A percentile compares a stretch with the other conserved stretches of the same genome.
phyloP scores from a whole-genome alignment of 345 rosid species.

The Eucalyptus brandiana region DNA sequence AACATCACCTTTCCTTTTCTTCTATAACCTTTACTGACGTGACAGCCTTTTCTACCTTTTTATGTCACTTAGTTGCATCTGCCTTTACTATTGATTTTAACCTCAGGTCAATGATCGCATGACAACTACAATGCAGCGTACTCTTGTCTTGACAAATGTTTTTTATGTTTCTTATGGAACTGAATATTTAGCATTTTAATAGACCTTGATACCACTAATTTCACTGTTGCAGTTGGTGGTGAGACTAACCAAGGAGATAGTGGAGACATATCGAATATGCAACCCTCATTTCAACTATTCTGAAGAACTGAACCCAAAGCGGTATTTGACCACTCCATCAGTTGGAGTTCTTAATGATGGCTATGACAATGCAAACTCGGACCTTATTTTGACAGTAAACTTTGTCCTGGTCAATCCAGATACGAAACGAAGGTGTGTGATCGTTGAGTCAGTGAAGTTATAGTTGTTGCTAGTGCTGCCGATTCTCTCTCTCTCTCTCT shows the following conservation, averaged over 20 bases:
- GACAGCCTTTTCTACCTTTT: neutral
- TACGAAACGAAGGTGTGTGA: constrained; percentile 70
- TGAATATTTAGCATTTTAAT: neutral
- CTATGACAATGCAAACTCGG: constrained; percentile 87
- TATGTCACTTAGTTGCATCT: neutral
- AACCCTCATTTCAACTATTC: constrained; percentile 84
- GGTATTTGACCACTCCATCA: constrained; percentile 93
- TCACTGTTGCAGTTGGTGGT: constrained; percentile 62
- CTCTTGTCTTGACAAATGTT: neutral
- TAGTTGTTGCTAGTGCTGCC: neutral
- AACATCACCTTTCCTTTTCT: neutral
- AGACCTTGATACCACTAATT: neutral
- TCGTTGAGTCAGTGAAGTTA: neutral
- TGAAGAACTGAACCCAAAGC: constrained; percentile 90
- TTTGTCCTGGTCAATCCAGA: constrained; percentile 56
- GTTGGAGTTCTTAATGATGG: constrained; percentile 91
- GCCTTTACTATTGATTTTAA: neutral
- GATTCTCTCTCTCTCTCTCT: neutral
- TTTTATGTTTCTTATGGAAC: neutral
- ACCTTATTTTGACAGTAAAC: constrained; percentile 86
- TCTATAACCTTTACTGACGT: neutral
- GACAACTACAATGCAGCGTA: neutral
- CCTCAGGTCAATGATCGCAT: neutral
- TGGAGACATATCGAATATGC: constrained; percentile 83
- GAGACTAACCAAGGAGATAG: constrained; percentile 77